These are phyloP conservation scores for Dacryopinax primogenitus DNA, from an alignment of 768 basidiomycete genomes.

Conservation along the genomic window DNA sequence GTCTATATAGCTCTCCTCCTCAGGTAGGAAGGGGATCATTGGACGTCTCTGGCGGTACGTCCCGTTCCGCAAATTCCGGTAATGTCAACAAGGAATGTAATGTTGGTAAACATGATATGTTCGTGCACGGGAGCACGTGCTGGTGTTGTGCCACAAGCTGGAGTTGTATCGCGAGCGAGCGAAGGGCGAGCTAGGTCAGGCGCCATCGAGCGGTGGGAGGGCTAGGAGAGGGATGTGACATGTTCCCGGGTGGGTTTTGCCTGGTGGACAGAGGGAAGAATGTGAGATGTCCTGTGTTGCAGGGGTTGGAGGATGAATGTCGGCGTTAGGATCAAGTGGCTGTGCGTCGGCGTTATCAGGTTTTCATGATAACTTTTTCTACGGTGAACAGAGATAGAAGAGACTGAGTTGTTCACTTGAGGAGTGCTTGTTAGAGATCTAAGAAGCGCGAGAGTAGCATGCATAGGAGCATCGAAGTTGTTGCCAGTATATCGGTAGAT, in stretches of 20 bases:
- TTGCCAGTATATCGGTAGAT: too few relatives aligned
- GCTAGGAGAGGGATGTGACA: not conserved
- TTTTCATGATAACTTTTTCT: too few relatives aligned
- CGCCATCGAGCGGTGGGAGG: not conserved
- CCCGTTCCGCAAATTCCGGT: not conserved
- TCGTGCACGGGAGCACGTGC: not conserved
- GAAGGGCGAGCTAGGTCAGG: not conserved
- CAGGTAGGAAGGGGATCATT: not conserved
- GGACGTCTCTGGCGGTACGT: not conserved
- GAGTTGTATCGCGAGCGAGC: not conserved
- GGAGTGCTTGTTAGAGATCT: too few relatives aligned
- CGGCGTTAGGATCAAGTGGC: too few relatives aligned
- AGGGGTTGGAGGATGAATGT: too few relatives aligned
- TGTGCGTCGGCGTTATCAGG: too few relatives aligned
- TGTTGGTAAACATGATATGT: conserved; percentile 6
- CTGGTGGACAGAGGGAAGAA: not conserved
- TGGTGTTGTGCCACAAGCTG: not conserved
- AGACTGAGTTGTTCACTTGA: too few relatives aligned
- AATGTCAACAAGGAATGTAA: not conserved
- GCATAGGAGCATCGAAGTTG: too few relatives aligned
- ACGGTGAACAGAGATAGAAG: too few relatives aligned
- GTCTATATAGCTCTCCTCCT: not conserved
- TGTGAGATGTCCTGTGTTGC: conserved; percentile 1
- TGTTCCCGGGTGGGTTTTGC: not conserved
- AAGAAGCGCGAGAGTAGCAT: too few relatives aligned